Evolutionary conservation across 306 rosid species (phyloP).

Genomic region (Lotus japonicus): DNA sequence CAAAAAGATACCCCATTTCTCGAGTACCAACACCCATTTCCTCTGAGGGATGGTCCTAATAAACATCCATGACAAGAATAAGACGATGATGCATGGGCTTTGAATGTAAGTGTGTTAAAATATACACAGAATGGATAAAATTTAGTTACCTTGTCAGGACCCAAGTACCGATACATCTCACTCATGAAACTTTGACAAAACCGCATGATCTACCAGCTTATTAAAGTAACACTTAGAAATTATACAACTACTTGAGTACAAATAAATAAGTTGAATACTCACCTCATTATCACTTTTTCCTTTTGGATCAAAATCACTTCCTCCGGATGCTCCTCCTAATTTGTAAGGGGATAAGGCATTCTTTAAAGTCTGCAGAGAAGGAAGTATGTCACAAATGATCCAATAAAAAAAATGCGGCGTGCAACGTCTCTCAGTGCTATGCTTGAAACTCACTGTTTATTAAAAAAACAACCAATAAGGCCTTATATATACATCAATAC

Average conservation of each 20-base stretch:
- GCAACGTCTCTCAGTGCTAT: not conserved
- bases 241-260: not conserved
- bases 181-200: constrained; percentile 91
- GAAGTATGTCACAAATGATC: not conserved
- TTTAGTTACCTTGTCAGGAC: constrained; percentile 77
- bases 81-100: constrained; percentile 13
- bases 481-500: not conserved
- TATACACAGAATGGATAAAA: not conserved
- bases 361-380: constrained; percentile 55
- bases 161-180: constrained; percentile 75
- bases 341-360: constrained; percentile 84
- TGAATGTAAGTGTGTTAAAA: not conserved
- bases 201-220: constrained; percentile 71
- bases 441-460: not conserved
- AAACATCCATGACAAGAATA: constrained; percentile 23
- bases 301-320: constrained; percentile 91
- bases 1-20: constrained; percentile 91
- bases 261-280: constrained; percentile 16
- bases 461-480: not conserved
- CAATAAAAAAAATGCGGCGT: not conserved
- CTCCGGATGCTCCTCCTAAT: constrained; percentile 92
- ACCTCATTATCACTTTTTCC: constrained; percentile 93
- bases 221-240: constrained; percentile 25
- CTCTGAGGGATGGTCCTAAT: constrained; percentile 84
- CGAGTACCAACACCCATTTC: constrained; percentile 95